Base-by-base conservation (phyloP, 257 asterid species). In the Lycium barbarum region DNA sequence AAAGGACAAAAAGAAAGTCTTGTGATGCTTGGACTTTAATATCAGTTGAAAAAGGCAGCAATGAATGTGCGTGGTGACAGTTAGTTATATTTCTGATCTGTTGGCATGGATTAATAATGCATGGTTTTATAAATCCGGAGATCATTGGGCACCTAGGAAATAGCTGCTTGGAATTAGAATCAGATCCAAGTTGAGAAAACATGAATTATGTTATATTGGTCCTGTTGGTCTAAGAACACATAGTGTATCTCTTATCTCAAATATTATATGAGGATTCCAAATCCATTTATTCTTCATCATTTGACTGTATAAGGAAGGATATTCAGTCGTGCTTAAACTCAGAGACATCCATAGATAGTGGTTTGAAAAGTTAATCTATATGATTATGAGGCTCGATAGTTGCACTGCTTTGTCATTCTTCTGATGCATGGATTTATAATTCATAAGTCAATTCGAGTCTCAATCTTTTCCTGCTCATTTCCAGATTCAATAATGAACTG, bases 281-380 rank as follows among this genome's bases (percentile, higher is more conserved):
- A 74, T 45, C 62, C 45, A 51, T 70, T 70, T 74, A 51, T 74
- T 74, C 81, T 74, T 49, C 9, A 5, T 73, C 81, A 35, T 51
- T 74, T 5, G 81, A 22, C 45, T 51, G 43, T 74, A 22, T 70
- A 45, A 49, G 61, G 81, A 74, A 74, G 81, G 45, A 74, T 74
- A 20, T 49, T 20, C 57, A 20, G 10, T 73, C 59, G 11, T 47
- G 6, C 59, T 40, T 51, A 73, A 73, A n/a, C 59, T 73, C 15
- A 51, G 40, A n/a, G 80, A 61, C 33, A 22, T 22, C 71, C 40
- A 63, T 63, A 63, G 17, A 63, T 63, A 10, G 3, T 63, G 71
- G 6, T 63, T 63, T 4, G 40, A 63, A 63, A 63, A 10, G 10
- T 63, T 22, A 26, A 13, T 63, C 22, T 40, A 22, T 63, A 26